Evolutionary conservation across 352 stramenopile genomes (phyloP), one percentile per base, ranked within the genome.

Genomic region (Globisporangium paddicum): DNA sequence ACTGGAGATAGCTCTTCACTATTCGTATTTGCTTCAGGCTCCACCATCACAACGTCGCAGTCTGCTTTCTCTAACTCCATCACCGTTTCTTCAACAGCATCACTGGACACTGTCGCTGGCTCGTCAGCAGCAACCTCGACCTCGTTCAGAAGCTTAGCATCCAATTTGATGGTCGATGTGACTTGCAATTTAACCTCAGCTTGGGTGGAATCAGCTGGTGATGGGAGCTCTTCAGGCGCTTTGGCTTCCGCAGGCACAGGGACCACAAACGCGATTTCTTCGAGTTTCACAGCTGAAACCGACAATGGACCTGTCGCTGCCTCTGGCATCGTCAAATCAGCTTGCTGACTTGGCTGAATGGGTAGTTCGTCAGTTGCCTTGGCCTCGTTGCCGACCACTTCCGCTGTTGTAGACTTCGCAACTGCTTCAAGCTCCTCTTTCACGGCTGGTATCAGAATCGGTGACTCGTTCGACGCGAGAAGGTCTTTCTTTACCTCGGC

Each of bases 351-450:
- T 37, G 25, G n/a, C 9, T 52, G 25, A 16, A 19, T 7, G 6
- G 25, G 46, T 21, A 6, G n/a, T n/a, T 21, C 14, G 23, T 55
- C 3, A 21, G 28, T 16, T 26, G 47, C 51, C 21, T 35, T 54
- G 42, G 57, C 45, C 58, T 73, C 64, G 11, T 52, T 25, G 25
- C 50, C 54, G 14, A 65, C n/a, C 23, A 23, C 37, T 42, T 21
- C 37, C n/a, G 14, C 19, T 42, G 37, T 3, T 9, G 37, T 28
- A 47, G 19, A 7, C n/a, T 23, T 41, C 16, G 5, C 46, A 28
- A 49, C 4, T 0, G n/a, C 10, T 18, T 40, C 28, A 9, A 32
- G 28, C 5, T 54, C 13, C 10, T 41, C n/a, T 5, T 25, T 45
- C 18, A 16, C 18, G 1, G 37, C 21, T 5, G 37, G 21, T 32